phyloP scores from a whole-genome alignment of 2,329 filamentous ascomycete species.

The Rutstroemia sp. region DNA sequence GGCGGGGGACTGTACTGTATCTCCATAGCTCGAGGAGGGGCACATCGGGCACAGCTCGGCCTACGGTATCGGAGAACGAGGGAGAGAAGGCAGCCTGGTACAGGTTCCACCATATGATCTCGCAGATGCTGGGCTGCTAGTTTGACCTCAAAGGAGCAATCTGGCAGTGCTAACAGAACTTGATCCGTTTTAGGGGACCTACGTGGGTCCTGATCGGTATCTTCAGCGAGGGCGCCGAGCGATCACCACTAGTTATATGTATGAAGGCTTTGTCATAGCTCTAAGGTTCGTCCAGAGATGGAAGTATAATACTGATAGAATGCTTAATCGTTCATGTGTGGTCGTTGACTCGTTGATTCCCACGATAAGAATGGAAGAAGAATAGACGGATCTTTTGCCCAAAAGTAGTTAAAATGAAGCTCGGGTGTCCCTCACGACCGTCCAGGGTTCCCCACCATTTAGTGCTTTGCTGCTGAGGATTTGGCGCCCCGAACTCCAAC shows the following conservation, averaged over 20 bases:
- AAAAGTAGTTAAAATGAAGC: slow-evolving; percentile 13
- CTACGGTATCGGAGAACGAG: background rate
- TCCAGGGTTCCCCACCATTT: background rate
- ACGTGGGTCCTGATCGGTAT: too few relatives aligned
- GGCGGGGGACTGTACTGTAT: background rate
- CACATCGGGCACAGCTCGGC: background rate
- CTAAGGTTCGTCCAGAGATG: background rate
- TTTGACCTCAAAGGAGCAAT: too few relatives aligned
- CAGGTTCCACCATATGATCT: background rate
- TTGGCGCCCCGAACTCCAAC: background rate
- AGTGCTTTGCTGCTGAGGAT: background rate
- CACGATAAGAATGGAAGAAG: slow-evolving; percentile 10
- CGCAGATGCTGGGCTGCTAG: too few relatives aligned
- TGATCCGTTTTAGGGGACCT: background rate
- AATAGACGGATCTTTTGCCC: slow-evolving; percentile 13
- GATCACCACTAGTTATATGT: too few relatives aligned
- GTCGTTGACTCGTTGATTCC: background rate
- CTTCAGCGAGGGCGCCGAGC: too few relatives aligned
- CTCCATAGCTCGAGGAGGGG: background rate
- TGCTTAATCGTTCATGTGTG: background rate
- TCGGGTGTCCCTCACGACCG: background rate
- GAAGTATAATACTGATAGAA: background rate
- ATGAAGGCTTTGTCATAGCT: background rate
- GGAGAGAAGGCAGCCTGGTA: background rate
- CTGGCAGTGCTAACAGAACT: background rate